A percentile compares a stretch with the other conserved stretches of the same genome.
Conservation (phyloP, 1,139 yeast genomes). For the Candida sp. region DNA sequence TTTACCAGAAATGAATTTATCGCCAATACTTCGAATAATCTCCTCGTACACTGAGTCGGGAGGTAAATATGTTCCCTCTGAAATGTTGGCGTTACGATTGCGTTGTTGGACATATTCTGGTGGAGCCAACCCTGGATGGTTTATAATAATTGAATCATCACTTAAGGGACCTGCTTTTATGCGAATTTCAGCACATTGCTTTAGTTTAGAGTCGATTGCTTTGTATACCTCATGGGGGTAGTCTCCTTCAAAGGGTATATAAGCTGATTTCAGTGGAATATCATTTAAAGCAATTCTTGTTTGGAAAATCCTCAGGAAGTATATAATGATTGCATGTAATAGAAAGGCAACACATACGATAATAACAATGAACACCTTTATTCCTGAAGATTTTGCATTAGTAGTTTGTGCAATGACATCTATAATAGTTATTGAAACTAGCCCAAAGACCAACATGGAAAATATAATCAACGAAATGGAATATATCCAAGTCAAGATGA, state of each 20-base stretch:
- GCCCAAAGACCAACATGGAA: slow-evolving; percentile 48
- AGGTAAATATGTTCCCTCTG: slow-evolving; percentile 42
- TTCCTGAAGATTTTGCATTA: slow-evolving; percentile 49
- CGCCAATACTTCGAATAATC: slow-evolving; percentile 54
- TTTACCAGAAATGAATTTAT: slow-evolving; percentile 43
- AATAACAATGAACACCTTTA: slow-evolving; percentile 74
- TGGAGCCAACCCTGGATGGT: slow-evolving; percentile 64
- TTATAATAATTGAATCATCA: slow-evolving; percentile 33
- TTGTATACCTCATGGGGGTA: slow-evolving; percentile 49
- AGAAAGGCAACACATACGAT: slow-evolving; percentile 66
- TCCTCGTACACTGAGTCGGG: slow-evolving; percentile 64
- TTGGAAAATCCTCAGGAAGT: slow-evolving; percentile 53
- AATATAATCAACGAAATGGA: slow-evolving; percentile 53
- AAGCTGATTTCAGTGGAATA: slow-evolving; percentile 63
- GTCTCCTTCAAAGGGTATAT: slow-evolving; percentile 68
- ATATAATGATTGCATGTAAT: slow-evolving; percentile 44
- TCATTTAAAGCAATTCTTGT: slow-evolving; percentile 61
- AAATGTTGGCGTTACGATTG: slow-evolving; percentile 20
- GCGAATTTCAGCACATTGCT: slow-evolving; percentile 43
- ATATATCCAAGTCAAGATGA: slow-evolving; percentile 49
- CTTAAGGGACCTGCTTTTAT: slow-evolving; percentile 50
- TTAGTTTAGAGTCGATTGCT: slow-evolving; percentile 34
- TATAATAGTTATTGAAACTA: slow-evolving; percentile 67
- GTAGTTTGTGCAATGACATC: slow-evolving; percentile 71
- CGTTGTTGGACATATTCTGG: slow-evolving; percentile 35